phyloP scores from a whole-genome alignment of 2,329 filamentous ascomycete genomes.

The Verticillium tricorpus region DNA sequence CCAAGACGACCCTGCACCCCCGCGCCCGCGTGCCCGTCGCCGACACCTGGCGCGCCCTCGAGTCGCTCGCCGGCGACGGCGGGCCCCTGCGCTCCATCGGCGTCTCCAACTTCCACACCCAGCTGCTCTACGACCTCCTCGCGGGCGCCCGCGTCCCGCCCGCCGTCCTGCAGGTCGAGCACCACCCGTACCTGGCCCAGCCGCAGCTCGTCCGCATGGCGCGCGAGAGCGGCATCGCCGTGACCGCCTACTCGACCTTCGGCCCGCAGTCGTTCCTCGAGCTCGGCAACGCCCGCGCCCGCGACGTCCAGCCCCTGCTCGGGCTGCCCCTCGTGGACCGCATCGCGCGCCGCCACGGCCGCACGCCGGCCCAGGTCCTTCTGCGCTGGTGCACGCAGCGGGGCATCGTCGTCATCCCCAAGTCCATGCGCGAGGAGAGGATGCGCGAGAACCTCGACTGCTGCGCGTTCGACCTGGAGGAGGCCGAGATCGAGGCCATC shows the following conservation, averaged over 20 bases:
- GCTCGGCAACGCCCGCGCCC: slow-evolving; percentile 20
- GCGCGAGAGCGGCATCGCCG: slow-evolving; percentile 48
- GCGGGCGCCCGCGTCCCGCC: slow-evolving; percentile 51
- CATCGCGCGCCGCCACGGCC: slow-evolving; percentile 48
- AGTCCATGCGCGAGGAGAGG: slow-evolving; percentile 47
- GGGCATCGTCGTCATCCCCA: slow-evolving; percentile 59
- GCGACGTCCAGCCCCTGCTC: slow-evolving; percentile 19
- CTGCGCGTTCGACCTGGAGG: slow-evolving; percentile 46
- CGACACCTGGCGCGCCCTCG: slow-evolving; percentile 60
- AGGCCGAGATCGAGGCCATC: slow-evolving; percentile 54
- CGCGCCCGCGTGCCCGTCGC: slow-evolving; percentile 32
- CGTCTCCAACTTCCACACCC: slow-evolving; percentile 55
- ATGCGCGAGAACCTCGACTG: slow-evolving; percentile 54
- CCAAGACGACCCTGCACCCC: slow-evolving; percentile 30
- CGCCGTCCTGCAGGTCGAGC: slow-evolving; percentile 61
- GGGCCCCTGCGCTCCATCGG: slow-evolving; percentile 52
- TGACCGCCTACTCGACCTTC: slow-evolving; percentile 64
- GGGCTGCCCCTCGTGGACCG: slow-evolving; percentile 35
- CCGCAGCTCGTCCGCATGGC: slow-evolving; percentile 49
- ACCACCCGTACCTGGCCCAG: slow-evolving; percentile 65
- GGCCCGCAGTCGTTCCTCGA: slow-evolving; percentile 44
- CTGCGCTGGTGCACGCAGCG: slow-evolving; percentile 64
- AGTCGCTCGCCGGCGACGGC: slow-evolving; percentile 38
- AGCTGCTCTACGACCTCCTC: slow-evolving; percentile 55
- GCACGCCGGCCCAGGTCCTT: slow-evolving; percentile 61